Evolutionary conservation across 805 yeast species (phyloP).

Genomic region (Wickerhamiella nectarea): DNA sequence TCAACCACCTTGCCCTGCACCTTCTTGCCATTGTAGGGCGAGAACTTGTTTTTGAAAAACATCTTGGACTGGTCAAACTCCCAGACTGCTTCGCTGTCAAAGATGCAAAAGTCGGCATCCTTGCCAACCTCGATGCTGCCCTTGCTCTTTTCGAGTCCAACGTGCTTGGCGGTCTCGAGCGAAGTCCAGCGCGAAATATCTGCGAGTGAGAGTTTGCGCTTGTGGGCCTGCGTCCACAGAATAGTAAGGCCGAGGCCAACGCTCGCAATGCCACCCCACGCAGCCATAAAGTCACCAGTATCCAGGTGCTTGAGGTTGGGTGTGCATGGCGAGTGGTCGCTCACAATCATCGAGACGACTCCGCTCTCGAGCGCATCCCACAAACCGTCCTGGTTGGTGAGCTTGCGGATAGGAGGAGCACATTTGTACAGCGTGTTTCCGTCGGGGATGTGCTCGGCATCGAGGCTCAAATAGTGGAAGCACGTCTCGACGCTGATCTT

Average conservation of each 20-base stretch:
- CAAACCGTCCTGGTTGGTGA: slow-evolving; percentile 50
- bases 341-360: slow-evolving; percentile 68
- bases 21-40: slow-evolving; percentile 66
- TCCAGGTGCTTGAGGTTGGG: slow-evolving; percentile 75
- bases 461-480: slow-evolving; percentile 72
- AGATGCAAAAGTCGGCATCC: slow-evolving; percentile 80
- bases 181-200: slow-evolving; percentile 73
- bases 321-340: slow-evolving; percentile 94
- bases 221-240: slow-evolving; percentile 48
- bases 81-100: slow-evolving; percentile 54
- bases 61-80: slow-evolving; percentile 23
- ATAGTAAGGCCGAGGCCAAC: slow-evolving; percentile 84
- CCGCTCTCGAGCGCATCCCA: slow-evolving; percentile 66
- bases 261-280: slow-evolving; percentile 95
- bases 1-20: slow-evolving; percentile 63
- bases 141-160: slow-evolving; percentile 59
- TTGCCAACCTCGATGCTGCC: slow-evolving; percentile 60
- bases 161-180: slow-evolving; percentile 71
- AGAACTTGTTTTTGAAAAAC: slow-evolving; percentile 71
- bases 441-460: slow-evolving; percentile 63
- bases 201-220: slow-evolving; percentile 35
- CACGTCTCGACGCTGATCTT: slow-evolving; percentile 77
- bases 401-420: slow-evolving; percentile 85
- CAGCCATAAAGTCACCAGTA: slow-evolving; percentile 75
- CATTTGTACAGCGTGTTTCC: slow-evolving; percentile 79